phyloP scores from a whole-genome alignment of 139 green algal species.

The Coelastrella sp. region DNA sequence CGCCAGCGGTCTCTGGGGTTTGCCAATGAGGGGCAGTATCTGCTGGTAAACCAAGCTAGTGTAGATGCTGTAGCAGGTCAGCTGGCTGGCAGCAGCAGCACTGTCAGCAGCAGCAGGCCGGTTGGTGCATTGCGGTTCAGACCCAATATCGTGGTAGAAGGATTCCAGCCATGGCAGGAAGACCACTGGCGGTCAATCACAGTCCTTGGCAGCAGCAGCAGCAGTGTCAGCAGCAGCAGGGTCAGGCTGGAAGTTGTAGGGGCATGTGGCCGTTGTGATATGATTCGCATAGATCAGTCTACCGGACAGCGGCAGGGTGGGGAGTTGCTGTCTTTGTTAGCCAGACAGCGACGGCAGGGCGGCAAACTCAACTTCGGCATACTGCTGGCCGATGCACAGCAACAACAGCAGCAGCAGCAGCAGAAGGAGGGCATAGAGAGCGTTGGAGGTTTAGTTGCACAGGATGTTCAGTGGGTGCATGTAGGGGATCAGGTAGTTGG shows the following conservation, averaged over 20 bases:
- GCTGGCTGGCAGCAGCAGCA: conserved; percentile 41
- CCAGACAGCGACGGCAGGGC: background rate
- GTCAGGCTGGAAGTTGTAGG: conserved; percentile 46
- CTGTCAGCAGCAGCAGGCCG: conserved; percentile 1
- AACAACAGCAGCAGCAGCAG: conserved; percentile 1
- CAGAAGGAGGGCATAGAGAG: background rate
- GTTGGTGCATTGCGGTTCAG: conserved; percentile 63
- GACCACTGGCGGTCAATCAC: conserved; percentile 67
- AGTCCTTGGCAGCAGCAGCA: conserved; percentile 30
- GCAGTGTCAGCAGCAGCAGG: background rate
- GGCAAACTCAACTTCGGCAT: conserved; percentile 21
- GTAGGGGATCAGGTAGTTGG: conserved; percentile 4
- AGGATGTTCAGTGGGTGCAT: background rate
- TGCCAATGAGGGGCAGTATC: conserved; percentile 89
- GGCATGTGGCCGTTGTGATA: conserved; percentile 65
- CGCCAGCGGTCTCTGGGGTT: conserved; percentile 65
- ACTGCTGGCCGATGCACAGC: conserved; percentile 20
- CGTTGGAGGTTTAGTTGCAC: background rate
- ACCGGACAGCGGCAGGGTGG: background rate
- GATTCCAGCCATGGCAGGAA: conserved; percentile 68
- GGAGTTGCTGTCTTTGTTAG: conserved; percentile 14
- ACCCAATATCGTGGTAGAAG: conserved; percentile 81
- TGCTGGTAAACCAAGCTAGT: conserved; percentile 75
- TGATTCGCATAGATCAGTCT: conserved; percentile 62
- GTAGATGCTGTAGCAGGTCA: conserved; percentile 63